Percentiles rank a stretch among this genome's conserved stretches.
Conservation (phyloP, 176 grass and related monocot genomes). For the Carex cristatella region DNA sequence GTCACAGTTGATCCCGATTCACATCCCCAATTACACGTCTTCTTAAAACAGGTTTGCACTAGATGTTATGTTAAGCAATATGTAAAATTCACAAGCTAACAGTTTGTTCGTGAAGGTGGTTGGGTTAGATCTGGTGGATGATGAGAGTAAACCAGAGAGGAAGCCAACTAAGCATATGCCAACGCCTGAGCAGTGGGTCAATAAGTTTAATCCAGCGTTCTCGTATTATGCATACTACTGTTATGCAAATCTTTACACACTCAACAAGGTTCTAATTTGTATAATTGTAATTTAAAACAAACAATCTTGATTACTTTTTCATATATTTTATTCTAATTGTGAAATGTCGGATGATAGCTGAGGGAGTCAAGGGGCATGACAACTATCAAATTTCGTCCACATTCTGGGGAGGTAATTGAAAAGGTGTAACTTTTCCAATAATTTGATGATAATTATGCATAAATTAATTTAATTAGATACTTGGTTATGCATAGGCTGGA, state of each 20-base stretch:
- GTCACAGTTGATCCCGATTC: constrained; percentile 83
- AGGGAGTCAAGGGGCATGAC: constrained; percentile 90
- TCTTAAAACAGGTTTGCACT: constrained; percentile 78
- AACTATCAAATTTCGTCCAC: constrained; percentile 88
- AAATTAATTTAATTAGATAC: not conserved
- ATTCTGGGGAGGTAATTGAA: constrained; percentile 76
- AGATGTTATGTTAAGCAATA: constrained; percentile 11
- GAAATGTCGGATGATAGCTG: constrained; percentile 40
- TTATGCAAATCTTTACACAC: constrained; percentile 82
- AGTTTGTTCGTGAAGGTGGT: constrained; percentile 53
- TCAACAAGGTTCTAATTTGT: constrained; percentile 66
- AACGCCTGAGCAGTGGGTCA: constrained; percentile 81
- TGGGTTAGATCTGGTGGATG: constrained; percentile 96
- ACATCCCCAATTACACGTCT: constrained; percentile 86
- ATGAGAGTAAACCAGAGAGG: constrained; percentile 99
- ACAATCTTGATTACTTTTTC: not conserved
- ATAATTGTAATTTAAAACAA: constrained; percentile 17
- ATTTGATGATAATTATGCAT: constrained; percentile 9
- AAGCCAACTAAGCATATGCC: constrained; percentile 94
- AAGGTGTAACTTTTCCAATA: not conserved
- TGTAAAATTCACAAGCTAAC: constrained; percentile 6
- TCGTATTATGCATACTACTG: constrained; percentile 96
- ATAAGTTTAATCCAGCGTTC: constrained; percentile 90
- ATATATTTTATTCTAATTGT: constrained; percentile 27
- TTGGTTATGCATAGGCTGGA: constrained; percentile 64